Evolutionary conservation across 1,139 yeast genomes (phyloP), one percentile per base, ranked within the genome.

Genomic region (Hanseniaspora uvarum): DNA sequence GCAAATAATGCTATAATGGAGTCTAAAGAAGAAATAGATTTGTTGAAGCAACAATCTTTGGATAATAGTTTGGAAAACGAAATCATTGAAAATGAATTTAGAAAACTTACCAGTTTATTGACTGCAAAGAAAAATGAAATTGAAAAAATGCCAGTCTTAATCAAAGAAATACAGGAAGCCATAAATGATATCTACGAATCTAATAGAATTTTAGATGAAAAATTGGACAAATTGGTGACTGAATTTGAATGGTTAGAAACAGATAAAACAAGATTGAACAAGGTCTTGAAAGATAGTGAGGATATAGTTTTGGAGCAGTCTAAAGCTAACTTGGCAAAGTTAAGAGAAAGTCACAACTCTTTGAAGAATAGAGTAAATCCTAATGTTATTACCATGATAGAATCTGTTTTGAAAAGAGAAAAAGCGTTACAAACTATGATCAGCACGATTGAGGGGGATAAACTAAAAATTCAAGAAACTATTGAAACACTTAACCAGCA

Each of bases 401-500:
- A 89, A 62, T 86, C 83, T 59, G 95, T 88, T 21, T 96, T 89
- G 65, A 86, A 84, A 73, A 87, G 88, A 64, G 97, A 89, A 65
- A 69, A 75, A 2, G 76, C 92, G 8, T 74, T 94, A 61, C 82
- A 80, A 61, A 77, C 79, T 8, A 88, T 87, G 89, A 83, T 94
- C 56, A 77, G 76, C 55, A 88, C 95, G 4, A 88, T 94, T 61
- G 95, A 86, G 63, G 86, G 82, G 67, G 98, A 94, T 68, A 88
- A 89, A 67, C 71, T 79, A 19, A 92, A 92, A 71, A 92, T 94
- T 61, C 92, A 85, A 60, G 88, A 86, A 59, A 89, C 97, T 0
- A 83, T 92, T 50, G 77, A 74, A n/a, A 85, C 87, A 56, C 75
- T 94, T 60, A 89, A 92, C 65, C 87, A 86, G 46, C 86, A 88